These are phyloP conservation scores for Aspergillus costaricaensis DNA, from an alignment of 2,329 filamentous ascomycete genomes.

Conservation along the genomic window DNA sequence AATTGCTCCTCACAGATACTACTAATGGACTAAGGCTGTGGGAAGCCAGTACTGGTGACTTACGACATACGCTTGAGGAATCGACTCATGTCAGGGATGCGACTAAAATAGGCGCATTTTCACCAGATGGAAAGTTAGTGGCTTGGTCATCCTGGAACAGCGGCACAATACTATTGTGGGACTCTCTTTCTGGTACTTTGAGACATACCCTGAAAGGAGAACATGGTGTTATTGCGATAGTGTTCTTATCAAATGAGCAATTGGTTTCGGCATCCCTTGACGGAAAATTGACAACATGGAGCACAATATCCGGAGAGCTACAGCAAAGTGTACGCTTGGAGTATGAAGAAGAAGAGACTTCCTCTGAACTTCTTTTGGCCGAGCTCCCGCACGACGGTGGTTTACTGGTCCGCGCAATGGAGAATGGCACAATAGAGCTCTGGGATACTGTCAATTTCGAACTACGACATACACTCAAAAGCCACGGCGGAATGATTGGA, in stretches of 20 bases:
- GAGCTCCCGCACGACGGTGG: no score
- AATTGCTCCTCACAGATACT: neutral
- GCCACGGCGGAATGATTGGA: accelerated
- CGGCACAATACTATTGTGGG: neutral
- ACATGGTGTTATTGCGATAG: accelerated
- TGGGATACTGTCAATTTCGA: no score
- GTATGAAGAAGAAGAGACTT: no score
- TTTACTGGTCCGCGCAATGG: no score
- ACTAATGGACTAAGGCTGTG: neutral
- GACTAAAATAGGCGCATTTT: no score
- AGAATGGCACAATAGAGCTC: no score
- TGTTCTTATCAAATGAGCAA: neutral
- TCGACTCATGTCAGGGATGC: no score
- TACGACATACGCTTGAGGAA: neutral
- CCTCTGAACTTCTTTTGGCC: no score
- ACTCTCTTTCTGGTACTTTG: neutral
- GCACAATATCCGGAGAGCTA: no score
- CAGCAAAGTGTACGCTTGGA: no score
- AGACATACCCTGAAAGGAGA: neutral
- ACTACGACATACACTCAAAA: neutral
- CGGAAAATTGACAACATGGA: no score
- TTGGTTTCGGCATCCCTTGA: neutral
- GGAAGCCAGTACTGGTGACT: neutral
- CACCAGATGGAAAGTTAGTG: neutral
- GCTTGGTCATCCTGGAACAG: accelerated